Base-by-base conservation (phyloP, 139 green algal species). In the Picochlorum sp. region DNA sequence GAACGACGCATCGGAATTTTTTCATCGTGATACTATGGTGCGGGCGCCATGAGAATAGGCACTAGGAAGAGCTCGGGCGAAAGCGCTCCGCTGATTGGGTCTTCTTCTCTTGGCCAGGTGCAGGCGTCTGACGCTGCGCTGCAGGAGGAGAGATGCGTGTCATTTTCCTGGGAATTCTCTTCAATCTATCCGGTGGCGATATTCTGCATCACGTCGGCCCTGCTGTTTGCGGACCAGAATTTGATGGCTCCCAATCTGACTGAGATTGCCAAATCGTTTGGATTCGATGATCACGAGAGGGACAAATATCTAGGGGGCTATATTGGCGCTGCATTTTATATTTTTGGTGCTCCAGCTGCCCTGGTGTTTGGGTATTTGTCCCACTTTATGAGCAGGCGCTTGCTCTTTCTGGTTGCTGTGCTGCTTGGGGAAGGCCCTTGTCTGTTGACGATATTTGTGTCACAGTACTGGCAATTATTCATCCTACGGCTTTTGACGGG, bases 211-310 rank as follows among this genome's bases (percentile, higher is more conserved):
- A 84, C 82, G 3, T 81, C 85, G 6, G 77, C 79, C 1, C 52
- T 95, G 71, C 74, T 96, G 28, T 94, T 85, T 61, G 86, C 69
- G 9, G 89, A 96, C 60, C 89, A 96, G 61, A 96, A 94, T 78
- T 65, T 96, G 56, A 72, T 95, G 72, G 85, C 85, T 2, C 88
- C 88, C 1, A 93, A 93, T 54, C 70, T 94, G 28, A 78, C 77
- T 14, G 47, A 45, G 16, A 76, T 83, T 38, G 81, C 75, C 0
- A n/a, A 55, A 23, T 37, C 20, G 30, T 91, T 94, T 45, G 62
- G 65, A 18, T 83, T 94, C 20, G 56, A 84, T 51, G 78, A 85
- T 5, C 4, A 55, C 13, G 61, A 90, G 54, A 80, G 83, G n/a
- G 86, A 95, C 59, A 61, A 65, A 16, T 76, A 81, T n/a, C 70